Percentiles rank a stretch among this genome's conserved stretches.
These are phyloP conservation scores for Paratinospora sagittata DNA, from an alignment of 164 flowering plant genomes.

Conservation along the genomic window DNA sequence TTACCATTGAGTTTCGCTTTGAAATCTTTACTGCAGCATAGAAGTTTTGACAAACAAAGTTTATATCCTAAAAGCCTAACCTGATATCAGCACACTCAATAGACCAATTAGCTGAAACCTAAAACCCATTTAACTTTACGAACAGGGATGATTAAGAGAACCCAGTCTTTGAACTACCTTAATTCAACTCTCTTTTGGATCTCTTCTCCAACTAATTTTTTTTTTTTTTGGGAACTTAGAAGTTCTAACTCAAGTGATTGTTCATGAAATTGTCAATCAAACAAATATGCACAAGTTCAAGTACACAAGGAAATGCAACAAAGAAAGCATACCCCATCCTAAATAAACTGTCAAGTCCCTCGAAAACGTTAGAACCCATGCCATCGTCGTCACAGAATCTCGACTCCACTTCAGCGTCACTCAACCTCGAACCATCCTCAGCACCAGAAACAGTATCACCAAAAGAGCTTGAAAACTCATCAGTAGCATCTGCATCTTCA, in stretches of 20 bases:
- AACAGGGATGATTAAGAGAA: too few relatives aligned
- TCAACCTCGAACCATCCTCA: slow-evolving; percentile 43
- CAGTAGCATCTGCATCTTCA: slow-evolving; percentile 84
- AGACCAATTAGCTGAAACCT: too few relatives aligned
- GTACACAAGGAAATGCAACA: not conserved
- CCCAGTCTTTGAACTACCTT: too few relatives aligned
- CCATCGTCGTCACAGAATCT: slow-evolving; percentile 34
- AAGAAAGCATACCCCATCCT: slow-evolving; percentile 40
- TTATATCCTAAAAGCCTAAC: too few relatives aligned
- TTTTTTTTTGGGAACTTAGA: too few relatives aligned
- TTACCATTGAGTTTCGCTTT: too few relatives aligned
- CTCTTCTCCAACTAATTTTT: too few relatives aligned
- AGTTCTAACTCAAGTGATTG: not conserved
- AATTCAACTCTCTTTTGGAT: too few relatives aligned
- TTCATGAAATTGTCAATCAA: not conserved
- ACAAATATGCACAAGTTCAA: not conserved
- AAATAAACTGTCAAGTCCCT: slow-evolving; percentile 33
- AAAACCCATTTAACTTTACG: too few relatives aligned
- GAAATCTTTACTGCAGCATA: too few relatives aligned
- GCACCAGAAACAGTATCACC: slow-evolving; percentile 52
- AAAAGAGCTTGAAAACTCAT: slow-evolving; percentile 89
- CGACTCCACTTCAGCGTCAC: slow-evolving; percentile 84
- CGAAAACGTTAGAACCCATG: slow-evolving; percentile 28
- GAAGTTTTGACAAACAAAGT: too few relatives aligned
- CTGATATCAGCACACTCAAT: too few relatives aligned